These are phyloP conservation scores for Penicillium verhagenii DNA, from an alignment of 495 filamentous ascomycete genomes.

Conservation along the genomic window DNA sequence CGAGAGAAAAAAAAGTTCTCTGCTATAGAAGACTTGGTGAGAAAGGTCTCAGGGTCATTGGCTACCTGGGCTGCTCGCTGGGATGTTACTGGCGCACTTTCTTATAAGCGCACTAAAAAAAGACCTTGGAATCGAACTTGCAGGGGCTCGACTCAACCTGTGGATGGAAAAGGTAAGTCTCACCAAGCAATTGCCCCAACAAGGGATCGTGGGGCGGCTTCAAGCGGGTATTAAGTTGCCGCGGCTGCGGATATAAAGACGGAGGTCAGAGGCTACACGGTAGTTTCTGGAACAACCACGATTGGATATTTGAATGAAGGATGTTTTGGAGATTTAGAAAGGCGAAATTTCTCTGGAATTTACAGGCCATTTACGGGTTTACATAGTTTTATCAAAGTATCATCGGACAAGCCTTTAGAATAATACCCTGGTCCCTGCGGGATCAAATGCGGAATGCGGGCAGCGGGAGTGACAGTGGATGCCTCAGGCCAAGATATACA, in stretches of 20 bases:
- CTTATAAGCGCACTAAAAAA: not conserved
- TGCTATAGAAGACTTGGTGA: not conserved
- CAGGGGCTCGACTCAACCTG: conserved; percentile 8
- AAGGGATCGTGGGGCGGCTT: conserved; percentile 20
- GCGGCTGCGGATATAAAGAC: conserved; percentile 20
- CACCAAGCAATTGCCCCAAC: conserved; percentile 12
- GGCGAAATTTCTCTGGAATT: not conserved
- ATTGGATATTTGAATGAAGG: not conserved
- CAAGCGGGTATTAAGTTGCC: conserved; percentile 20
- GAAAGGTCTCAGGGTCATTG: not conserved
- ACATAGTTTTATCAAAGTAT: not conserved
- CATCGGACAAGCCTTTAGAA: not conserved
- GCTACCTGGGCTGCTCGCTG: too few relatives aligned
- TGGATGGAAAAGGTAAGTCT: conserved; percentile 9
- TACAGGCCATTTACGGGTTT: not conserved
- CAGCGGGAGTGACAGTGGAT: conserved; percentile 7
- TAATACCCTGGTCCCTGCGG: not conserved
- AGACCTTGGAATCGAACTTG: not conserved
- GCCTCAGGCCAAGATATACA: conserved; percentile 14
- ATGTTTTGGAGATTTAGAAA: not conserved
- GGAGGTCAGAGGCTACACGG: not conserved
- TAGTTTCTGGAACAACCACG: not conserved
- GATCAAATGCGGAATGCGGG: conserved; percentile 9
- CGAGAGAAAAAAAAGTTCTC: too few relatives aligned
- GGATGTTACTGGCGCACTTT: not conserved